Conservation (phyloP, 176 grass and related monocot species). For the Triticum timopheevii region DNA sequence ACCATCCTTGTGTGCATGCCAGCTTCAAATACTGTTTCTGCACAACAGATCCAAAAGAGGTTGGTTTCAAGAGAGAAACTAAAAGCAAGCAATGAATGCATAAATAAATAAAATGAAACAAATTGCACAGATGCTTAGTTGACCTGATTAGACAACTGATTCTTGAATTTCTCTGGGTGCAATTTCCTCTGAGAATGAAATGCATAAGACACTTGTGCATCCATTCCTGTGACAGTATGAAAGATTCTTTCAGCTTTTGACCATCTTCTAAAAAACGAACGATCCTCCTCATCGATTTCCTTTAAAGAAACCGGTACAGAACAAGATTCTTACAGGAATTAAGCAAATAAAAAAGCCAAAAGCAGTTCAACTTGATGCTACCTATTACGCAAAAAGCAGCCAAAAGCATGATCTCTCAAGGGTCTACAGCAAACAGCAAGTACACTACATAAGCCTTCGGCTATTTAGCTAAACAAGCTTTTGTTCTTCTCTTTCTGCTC, state of each 20-base stretch:
- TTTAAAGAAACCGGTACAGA: background rate
- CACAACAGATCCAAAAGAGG: slow-evolving; percentile 38
- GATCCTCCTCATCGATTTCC: background rate
- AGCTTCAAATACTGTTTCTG: slow-evolving; percentile 94
- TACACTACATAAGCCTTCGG: background rate
- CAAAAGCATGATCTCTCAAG: too few relatives aligned
- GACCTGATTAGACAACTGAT: slow-evolving; percentile 94
- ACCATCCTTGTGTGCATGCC: slow-evolving; percentile 96
- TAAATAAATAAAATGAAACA: slow-evolving; percentile 1
- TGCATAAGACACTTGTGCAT: slow-evolving; percentile 91
- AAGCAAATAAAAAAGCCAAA: background rate
- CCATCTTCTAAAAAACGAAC: background rate
- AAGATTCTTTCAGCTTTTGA: slow-evolving; percentile 24
- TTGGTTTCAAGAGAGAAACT: slow-evolving; percentile 13
- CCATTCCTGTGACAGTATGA: slow-evolving; percentile 75
- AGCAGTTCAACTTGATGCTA: background rate
- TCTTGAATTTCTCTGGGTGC: slow-evolving; percentile 94
- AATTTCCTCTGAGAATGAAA: slow-evolving; percentile 93
- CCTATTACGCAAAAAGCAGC: background rate
- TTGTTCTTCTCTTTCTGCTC: background rate
- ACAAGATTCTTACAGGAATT: background rate
- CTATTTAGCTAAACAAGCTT: slow-evolving; percentile 18
- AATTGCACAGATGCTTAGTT: slow-evolving; percentile 11
- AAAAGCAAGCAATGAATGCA: background rate
- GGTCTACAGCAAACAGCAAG: background rate